Percentiles rank a stretch among this genome's conserved stretches.
Conservation (phyloP, 345 rosid species). For the Balakata baccata region DNA sequence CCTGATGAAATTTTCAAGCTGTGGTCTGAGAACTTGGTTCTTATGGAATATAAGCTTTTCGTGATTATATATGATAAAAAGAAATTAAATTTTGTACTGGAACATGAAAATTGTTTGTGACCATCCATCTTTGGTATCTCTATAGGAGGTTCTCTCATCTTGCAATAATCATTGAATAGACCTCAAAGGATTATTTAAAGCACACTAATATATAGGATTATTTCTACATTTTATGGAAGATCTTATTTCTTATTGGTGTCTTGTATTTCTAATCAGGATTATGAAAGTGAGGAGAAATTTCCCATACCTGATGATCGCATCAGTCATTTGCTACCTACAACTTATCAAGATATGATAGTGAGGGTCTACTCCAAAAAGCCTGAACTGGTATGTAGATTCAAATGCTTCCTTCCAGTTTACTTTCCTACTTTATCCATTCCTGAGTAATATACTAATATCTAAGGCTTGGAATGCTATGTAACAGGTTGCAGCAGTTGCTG, state of each 20-base stretch:
- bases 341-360: constrained; percentile 87
- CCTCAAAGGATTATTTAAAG: neutral
- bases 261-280: constrained; percentile 52
- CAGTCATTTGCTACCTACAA: constrained; percentile 82
- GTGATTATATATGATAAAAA: neutral
- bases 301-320: constrained; percentile 61
- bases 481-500: constrained; percentile 78
- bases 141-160: neutral
- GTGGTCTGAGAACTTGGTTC: neutral
- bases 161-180: neutral
- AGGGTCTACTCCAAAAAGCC: constrained; percentile 86
- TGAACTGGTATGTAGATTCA: constrained; percentile 58
- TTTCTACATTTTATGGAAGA: no score
- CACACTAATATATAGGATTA: no score
- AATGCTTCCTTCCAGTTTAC: neutral
- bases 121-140: neutral
- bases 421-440: neutral
- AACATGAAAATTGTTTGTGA: neutral
- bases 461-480: constrained; percentile 11
- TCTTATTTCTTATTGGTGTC: neutral
- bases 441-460: neutral
- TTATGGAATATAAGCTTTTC: neutral
- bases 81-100: no score
- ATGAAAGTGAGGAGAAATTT: constrained; percentile 73
- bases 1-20: neutral